A percentile compares a stretch with the other conserved stretches of the same genome.
These are phyloP conservation scores for Hypoxylon sp. DNA, from an alignment of 2,329 filamentous ascomycete genomes.

Conservation along the genomic window DNA sequence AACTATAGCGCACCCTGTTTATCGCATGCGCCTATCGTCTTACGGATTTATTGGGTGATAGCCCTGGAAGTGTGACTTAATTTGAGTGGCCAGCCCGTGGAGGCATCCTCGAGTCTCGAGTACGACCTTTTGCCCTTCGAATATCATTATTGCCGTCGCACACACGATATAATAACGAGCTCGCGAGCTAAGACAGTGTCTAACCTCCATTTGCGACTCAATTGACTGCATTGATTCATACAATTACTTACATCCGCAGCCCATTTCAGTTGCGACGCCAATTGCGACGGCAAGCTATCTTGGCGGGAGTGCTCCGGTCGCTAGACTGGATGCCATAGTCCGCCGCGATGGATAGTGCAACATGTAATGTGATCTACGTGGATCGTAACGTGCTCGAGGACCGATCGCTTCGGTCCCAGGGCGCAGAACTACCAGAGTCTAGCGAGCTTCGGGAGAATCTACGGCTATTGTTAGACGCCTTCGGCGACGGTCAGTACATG, in stretches of 20 bases:
- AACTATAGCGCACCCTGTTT: constrained; percentile 36
- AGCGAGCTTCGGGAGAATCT: constrained; percentile 62
- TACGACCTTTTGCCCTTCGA: constrained; percentile 46
- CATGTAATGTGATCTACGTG: constrained; percentile 73
- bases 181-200: constrained; percentile 45
- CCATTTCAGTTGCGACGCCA: constrained; percentile 32
- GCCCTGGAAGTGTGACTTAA: constrained; percentile 43
- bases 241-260: constrained; percentile 32
- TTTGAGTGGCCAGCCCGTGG: constrained; percentile 49
- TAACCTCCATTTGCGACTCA: constrained; percentile 36
- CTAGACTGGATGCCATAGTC: constrained; percentile 71
- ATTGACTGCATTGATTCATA: constrained; percentile 35
- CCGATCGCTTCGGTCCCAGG: constrained; percentile 57
- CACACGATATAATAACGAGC: constrained; percentile 42
- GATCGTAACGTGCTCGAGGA: constrained; percentile 67
- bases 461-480: constrained; percentile 66
- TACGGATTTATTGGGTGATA: constrained; percentile 45
- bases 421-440: constrained; percentile 52
- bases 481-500: constrained; percentile 65
- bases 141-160: constrained; percentile 47
- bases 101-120: constrained; percentile 46
- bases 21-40: constrained; percentile 43
- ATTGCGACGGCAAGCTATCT: constrained; percentile 47
- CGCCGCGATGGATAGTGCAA: constrained; percentile 70
- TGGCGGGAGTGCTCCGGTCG: constrained; percentile 72